Evolutionary conservation across 176 grass and related monocot species (phyloP), one percentile per base, ranked within the genome.

Genomic region (Stipa capillata): DNA sequence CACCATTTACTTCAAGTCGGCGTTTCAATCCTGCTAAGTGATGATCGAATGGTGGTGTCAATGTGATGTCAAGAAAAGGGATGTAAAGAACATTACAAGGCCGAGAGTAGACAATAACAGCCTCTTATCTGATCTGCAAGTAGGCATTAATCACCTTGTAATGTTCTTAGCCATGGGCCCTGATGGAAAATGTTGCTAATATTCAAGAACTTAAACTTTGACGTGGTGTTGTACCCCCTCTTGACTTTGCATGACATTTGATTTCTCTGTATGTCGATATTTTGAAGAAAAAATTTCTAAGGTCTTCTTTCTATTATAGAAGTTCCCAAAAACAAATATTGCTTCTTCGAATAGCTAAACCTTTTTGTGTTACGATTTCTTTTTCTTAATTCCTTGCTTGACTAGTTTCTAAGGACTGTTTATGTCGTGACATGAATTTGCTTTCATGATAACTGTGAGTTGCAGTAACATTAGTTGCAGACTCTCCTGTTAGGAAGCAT

Each of bases 141-240:
- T 67, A 67, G 4, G 50, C 15, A 69, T 8, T 40, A 49, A 62
- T 63, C 25, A 51, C 6, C 44, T 50, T 16, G 3, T 53, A 64
- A 14, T 70, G 25, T 53, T 77, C 20, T 24, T 77, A 43, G 43
- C 7, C 36, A 44, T 7, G 44, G 18, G 5, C 12, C 33, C 20
- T 41, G 36, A 29, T 59, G 44, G 41, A 14, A 76, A 87, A 68
- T 27, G 35, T 82, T 41, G 45, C 62, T 59, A 50, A n/a, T 59
- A 50, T 24, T 62, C 18, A 81, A 87, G 33, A 69, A 69, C 2
- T 3, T 82, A 18, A 73, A 55, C 31, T 15, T 76, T 76, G 42
- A 15, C 5, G 11, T 60, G 3, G 7, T 81, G 49, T 70, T 69
- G 51, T 18, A 23, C 18, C 21, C 7, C 15, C 29, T 80, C 61